Evolutionary conservation across 768 basidiomycete genomes (phyloP).

Genomic region (Trametes coccinea): DNA sequence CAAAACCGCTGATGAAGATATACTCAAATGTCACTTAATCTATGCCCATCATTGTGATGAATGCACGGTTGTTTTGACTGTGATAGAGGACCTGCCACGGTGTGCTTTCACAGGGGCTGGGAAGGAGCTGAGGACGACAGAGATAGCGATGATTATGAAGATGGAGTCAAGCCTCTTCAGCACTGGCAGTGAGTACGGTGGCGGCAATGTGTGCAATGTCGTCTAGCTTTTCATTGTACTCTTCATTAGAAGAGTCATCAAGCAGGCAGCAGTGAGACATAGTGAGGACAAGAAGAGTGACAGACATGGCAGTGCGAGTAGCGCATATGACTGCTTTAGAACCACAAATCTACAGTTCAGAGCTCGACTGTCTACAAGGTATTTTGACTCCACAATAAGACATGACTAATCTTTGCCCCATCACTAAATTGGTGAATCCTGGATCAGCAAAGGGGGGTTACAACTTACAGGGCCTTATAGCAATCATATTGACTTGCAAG

Average conservation of each 20-base stretch:
- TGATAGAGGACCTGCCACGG: conserved; percentile 39
- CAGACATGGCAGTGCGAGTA: background rate
- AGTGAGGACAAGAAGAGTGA: background rate
- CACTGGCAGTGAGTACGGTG: background rate
- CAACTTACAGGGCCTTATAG: too few relatives aligned
- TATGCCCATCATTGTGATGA: conserved; percentile 42
- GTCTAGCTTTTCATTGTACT: background rate
- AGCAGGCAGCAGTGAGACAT: background rate
- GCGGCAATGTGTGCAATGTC: background rate
- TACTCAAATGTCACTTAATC: conserved; percentile 37
- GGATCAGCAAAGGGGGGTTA: too few relatives aligned
- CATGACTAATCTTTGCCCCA: background rate
- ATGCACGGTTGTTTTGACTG: conserved; percentile 38
- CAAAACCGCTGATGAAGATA: conserved; percentile 38
- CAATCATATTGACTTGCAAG: too few relatives aligned
- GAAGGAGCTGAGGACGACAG: conserved; percentile 34
- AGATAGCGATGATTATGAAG: conserved; percentile 32
- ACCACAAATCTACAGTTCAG: background rate
- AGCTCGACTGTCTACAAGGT: background rate
- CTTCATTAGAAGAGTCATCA: background rate
- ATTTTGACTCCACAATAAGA: background rate
- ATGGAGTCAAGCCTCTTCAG: background rate
- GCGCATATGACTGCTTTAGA: background rate
- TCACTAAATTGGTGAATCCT: background rate
- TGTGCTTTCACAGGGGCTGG: conserved; percentile 35